These are phyloP conservation scores for Aspergillus pseudoterreus DNA, from an alignment of 2,329 filamentous ascomycete species.

Conservation along the genomic window DNA sequence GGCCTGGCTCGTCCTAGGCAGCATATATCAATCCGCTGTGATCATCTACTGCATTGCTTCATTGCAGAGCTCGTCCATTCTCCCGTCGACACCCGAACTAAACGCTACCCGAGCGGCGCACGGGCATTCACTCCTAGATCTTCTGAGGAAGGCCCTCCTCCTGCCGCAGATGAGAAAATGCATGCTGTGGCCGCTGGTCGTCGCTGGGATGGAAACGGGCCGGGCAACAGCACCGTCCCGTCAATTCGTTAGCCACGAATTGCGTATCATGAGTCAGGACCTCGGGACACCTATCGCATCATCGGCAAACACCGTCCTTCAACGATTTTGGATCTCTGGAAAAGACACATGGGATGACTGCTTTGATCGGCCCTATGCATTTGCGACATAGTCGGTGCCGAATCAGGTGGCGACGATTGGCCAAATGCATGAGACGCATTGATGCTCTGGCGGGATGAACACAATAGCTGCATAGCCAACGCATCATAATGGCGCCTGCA, in stretches of 20 bases:
- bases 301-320: background rate
- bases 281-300: background rate
- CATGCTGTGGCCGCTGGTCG: constrained; percentile 6
- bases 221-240: background rate
- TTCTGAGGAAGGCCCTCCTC: background rate
- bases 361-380: constrained; percentile 3
- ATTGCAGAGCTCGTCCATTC: constrained; percentile 1
- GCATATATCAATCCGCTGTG: constrained; percentile 7
- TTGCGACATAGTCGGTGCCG: constrained; percentile 3
- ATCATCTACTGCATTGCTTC: constrained; percentile 6
- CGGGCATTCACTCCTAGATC: background rate
- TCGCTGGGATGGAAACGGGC: constrained; percentile 2
- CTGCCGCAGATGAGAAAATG: background rate
- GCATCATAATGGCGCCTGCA: too few species aligned
- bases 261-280: background rate
- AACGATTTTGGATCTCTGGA: constrained; percentile 3
- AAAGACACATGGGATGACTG: constrained; percentile 3
- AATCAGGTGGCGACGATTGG: too few species aligned
- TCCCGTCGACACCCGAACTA: background rate
- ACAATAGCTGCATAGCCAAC: too few species aligned
- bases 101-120: background rate
- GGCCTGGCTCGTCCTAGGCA: constrained; percentile 3
- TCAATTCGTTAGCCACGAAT: background rate
- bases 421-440: too few species aligned
- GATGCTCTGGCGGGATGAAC: too few species aligned